phyloP scores from a whole-genome alignment of 768 basidiomycete genomes.

The Holtermannia corniformis region DNA sequence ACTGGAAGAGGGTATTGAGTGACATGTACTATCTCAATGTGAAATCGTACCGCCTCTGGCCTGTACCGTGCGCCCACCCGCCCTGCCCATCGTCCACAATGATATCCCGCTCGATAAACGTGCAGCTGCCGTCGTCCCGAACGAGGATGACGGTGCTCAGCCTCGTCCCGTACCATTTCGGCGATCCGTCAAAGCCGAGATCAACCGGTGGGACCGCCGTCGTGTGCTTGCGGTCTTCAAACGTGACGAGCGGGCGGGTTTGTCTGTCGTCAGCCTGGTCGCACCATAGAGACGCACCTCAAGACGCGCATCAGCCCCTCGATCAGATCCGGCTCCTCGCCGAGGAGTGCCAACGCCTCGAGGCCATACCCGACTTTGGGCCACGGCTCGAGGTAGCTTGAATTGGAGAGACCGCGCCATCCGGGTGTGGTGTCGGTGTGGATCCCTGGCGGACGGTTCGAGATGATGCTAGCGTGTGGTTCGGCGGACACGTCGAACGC shows the following conservation, averaged over 20 bases:
- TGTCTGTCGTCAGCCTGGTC: constrained; percentile 3
- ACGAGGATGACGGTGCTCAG: constrained; percentile 35
- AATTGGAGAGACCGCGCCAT: constrained; percentile 26
- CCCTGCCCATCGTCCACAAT: constrained; percentile 14
- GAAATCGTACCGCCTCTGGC: constrained; percentile 15
- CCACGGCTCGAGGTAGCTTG: constrained; percentile 32
- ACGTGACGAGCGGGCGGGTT: constrained; percentile 8
- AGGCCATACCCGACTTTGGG: constrained; percentile 39
- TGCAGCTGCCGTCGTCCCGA: constrained; percentile 21
- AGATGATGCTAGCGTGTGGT: background rate
- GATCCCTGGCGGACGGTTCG: background rate
- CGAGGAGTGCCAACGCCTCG: constrained; percentile 14
- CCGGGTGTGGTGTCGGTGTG: background rate
- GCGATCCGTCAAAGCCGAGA: constrained; percentile 7
- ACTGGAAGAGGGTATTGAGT: background rate
- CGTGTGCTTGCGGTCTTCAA: constrained; percentile 8
- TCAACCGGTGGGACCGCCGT: constrained; percentile 19
- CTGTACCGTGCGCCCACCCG: constrained; percentile 9
- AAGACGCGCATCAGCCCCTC: constrained; percentile 20
- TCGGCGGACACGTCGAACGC: constrained; percentile 20
- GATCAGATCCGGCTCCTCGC: constrained; percentile 21
- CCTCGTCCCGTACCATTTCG: constrained; percentile 34
- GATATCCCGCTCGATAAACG: constrained; percentile 35
- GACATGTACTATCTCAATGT: background rate
- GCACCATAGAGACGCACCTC: constrained; percentile 15